Percentiles rank a stretch among this genome's conserved stretches.
phyloP scores from a whole-genome alignment of 352 stramenopile species.

The Thalassiosira exigua region DNA sequence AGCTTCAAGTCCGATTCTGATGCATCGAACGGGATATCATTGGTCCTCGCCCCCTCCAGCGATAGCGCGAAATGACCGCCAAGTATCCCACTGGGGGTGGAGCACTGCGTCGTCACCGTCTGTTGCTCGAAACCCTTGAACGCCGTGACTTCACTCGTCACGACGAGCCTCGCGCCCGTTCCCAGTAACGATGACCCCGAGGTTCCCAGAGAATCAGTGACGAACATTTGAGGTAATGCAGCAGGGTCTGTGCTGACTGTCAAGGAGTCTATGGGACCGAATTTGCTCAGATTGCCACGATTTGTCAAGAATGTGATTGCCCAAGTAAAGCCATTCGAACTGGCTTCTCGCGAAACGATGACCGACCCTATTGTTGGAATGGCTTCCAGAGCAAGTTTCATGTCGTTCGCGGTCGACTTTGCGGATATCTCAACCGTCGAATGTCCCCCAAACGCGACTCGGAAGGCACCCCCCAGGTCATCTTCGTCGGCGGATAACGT shows the following conservation, averaged over 20 bases:
- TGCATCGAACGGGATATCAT: constrained; percentile 56
- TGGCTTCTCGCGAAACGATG: constrained; percentile 79
- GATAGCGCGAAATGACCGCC: constrained; percentile 88
- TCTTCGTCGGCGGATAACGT: constrained; percentile 87
- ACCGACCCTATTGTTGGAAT: constrained; percentile 89
- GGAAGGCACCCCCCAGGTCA: constrained; percentile 89
- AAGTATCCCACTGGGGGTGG: constrained; percentile 40
- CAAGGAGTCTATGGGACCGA: constrained; percentile 57
- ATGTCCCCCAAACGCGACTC: constrained; percentile 75
- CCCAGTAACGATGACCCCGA: constrained; percentile 78
- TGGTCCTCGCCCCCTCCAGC: constrained; percentile 78
- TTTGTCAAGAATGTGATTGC: constrained; percentile 78
- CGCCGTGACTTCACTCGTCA: constrained; percentile 87
- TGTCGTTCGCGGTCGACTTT: constrained; percentile 85
- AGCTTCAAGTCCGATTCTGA: constrained; percentile 78
- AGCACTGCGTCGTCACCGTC: constrained; percentile 81
- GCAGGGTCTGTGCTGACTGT: constrained; percentile 47
- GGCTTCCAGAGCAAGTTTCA: constrained; percentile 87
- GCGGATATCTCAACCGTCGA: constrained; percentile 85
- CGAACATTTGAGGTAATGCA: constrained; percentile 43
- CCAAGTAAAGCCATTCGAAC: constrained; percentile 60
- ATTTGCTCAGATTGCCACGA: constrained; percentile 41
- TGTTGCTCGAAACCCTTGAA: constrained; percentile 94
- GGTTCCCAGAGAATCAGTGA: constrained; percentile 24
- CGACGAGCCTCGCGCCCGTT: constrained; percentile 85